A percentile compares a stretch with the other conserved stretches of the same genome.
phyloP scores from a whole-genome alignment of 139 green algal species.

The Chlamydomonas eustigma region DNA sequence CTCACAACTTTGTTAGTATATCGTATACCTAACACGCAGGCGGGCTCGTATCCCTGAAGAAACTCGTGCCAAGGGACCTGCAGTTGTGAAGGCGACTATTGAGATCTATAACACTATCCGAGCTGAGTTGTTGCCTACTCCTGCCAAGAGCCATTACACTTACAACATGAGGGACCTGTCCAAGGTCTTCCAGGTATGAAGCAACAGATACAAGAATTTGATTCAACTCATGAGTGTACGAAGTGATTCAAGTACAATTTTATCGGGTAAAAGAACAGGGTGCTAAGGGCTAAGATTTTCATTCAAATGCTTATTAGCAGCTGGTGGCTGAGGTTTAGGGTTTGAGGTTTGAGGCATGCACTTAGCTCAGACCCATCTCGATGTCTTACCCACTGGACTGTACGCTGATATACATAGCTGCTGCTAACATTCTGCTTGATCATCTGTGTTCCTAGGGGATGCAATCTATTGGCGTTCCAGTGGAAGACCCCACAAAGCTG shows the following conservation, averaged over 20 bases:
- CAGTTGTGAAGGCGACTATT: slow-evolving; percentile 57
- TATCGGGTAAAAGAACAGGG: no score
- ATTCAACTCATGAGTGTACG: slow-evolving; percentile 64
- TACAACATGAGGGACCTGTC: slow-evolving; percentile 80
- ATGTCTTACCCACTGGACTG: slow-evolving; percentile 30
- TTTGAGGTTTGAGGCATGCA: not conserved
- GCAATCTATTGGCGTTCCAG: slow-evolving; percentile 37
- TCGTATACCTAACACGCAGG: not conserved
- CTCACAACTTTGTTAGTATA: not conserved
- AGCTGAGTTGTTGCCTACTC: slow-evolving; percentile 69
- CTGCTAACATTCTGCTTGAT: slow-evolving; percentile 31
- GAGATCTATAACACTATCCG: slow-evolving; percentile 57
- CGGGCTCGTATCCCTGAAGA: slow-evolving; percentile 8
- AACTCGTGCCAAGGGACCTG: slow-evolving; percentile 27
- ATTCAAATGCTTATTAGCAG: not conserved
- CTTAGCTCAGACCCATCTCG: no score
- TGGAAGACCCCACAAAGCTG: slow-evolving; percentile 48
- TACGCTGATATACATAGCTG: slow-evolving; percentile 50
- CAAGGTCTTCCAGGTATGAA: slow-evolving; percentile 77
- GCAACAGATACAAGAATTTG: slow-evolving; percentile 52
- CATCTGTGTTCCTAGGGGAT: slow-evolving; percentile 35
- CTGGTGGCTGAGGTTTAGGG: not conserved
- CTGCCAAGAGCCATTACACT: slow-evolving; percentile 76
- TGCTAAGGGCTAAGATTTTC: not conserved
- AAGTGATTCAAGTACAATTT: slow-evolving; percentile 84